Conservation (phyloP, 2,329 filamentous ascomycete species). For the Parasarocladium wereldwijsianum region DNA sequence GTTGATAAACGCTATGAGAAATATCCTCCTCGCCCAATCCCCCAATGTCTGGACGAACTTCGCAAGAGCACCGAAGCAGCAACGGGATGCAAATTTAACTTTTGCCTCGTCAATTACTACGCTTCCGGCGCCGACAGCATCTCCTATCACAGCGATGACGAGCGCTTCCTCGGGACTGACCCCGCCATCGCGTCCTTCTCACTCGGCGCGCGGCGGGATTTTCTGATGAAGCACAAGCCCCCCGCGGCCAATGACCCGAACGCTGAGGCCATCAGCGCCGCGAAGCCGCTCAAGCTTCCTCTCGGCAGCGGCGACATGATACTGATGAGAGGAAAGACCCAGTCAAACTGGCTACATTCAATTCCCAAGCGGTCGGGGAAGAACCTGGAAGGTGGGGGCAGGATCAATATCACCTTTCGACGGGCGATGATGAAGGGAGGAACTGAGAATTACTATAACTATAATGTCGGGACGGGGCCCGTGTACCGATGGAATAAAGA, state of each 20-base stretch:
- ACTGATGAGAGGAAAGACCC: conserved; percentile 62
- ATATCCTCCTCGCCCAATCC: conserved; percentile 54
- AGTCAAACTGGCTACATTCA: conserved; percentile 63
- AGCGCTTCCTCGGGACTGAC: conserved; percentile 54
- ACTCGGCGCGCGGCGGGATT: conserved; percentile 58
- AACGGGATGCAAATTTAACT: conserved; percentile 58
- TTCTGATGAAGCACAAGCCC: conserved; percentile 68
- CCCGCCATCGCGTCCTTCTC: conserved; percentile 65
- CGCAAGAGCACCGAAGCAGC: conserved; percentile 48
- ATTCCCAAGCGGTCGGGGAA: conserved; percentile 60
- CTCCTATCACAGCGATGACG: conserved; percentile 67
- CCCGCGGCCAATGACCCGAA: conserved; percentile 17
- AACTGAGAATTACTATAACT: conserved; percentile 73
- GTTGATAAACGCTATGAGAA: conserved; percentile 37
- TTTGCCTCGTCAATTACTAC: conserved; percentile 74
- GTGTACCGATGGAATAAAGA: conserved; percentile 53
- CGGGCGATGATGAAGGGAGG: conserved; percentile 55
- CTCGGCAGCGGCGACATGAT: conserved; percentile 63
- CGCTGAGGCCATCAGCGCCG: conserved; percentile 14
- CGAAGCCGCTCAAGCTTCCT: conserved; percentile 31
- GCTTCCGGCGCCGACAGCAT: conserved; percentile 65
- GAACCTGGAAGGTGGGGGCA: conserved; percentile 44
- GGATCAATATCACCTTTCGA: conserved; percentile 68
- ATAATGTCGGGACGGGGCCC: conserved; percentile 59
- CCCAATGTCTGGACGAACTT: conserved; percentile 51